A percentile compares a stretch with the other conserved stretches of the same genome.
These are phyloP conservation scores for Ganoderma resinaceum DNA, from an alignment of 1,284 basidiomycete genomes.

Conservation along the genomic window DNA sequence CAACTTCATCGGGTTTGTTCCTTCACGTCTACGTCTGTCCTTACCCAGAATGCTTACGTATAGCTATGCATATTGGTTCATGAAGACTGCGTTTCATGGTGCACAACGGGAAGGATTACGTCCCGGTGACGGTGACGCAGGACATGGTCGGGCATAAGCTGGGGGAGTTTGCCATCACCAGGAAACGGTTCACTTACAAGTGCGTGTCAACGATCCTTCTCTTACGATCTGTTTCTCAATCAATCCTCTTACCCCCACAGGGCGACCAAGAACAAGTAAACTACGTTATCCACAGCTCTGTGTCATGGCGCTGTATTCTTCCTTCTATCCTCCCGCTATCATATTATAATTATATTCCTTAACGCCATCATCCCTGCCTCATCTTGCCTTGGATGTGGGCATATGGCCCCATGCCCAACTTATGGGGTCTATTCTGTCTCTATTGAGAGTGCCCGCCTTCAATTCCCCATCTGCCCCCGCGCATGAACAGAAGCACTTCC, in stretches of 20 bases:
- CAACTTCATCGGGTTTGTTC: slow-evolving; percentile 87
- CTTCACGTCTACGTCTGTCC: slow-evolving; percentile 9
- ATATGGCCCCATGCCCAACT: not conserved
- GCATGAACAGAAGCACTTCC: not conserved
- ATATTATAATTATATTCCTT: slow-evolving; percentile 17
- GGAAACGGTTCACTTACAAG: slow-evolving; percentile 82
- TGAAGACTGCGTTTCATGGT: slow-evolving; percentile 85
- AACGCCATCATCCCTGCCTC: not conserved
- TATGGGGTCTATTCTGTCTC: not conserved
- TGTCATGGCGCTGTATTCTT: slow-evolving; percentile 12
- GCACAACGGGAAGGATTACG: slow-evolving; percentile 93
- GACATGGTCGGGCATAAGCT: slow-evolving; percentile 99
- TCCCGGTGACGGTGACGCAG: slow-evolving; percentile 88
- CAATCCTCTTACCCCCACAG: slow-evolving; percentile 8
- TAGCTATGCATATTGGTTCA: not conserved
- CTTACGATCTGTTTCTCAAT: not conserved
- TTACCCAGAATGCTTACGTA: no score
- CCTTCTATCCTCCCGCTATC: slow-evolving; percentile 12
- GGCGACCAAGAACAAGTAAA: slow-evolving; percentile 38
- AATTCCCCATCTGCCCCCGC: not conserved
- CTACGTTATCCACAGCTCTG: slow-evolving; percentile 9
- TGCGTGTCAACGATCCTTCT: slow-evolving; percentile 44
- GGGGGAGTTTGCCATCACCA: slow-evolving; percentile 93
- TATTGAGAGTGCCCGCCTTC: not conserved
- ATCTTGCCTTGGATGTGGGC: not conserved